Conservation (phyloP, 1,284 basidiomycete genomes). For the Trichosporon inkin region DNA sequence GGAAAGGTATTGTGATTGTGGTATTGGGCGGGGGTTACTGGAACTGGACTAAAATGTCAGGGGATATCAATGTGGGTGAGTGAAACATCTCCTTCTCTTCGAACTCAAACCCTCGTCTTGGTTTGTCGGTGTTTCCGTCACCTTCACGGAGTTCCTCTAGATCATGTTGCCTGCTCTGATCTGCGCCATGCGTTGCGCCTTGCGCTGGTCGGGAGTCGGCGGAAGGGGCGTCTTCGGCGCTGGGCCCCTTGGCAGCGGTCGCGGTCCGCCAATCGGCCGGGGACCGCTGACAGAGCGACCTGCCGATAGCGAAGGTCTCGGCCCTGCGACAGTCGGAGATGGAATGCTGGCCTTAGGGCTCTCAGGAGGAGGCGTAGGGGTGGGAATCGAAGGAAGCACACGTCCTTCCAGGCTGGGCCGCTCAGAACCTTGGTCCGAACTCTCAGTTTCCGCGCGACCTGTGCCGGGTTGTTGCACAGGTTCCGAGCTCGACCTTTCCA, state of each 20-base stretch:
- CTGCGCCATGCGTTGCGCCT: neutral
- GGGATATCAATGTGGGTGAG: too few relatives aligned
- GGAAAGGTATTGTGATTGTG: too few relatives aligned
- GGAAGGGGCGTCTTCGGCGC: neutral
- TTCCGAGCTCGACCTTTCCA: neutral
- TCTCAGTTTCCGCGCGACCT: neutral
- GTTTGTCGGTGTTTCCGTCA: too few relatives aligned
- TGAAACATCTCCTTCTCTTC: too few relatives aligned
- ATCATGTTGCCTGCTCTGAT: neutral
- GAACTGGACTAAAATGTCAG: too few relatives aligned
- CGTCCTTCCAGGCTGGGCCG: slow-evolving; percentile 3
- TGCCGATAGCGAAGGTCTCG: neutral
- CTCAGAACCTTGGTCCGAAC: neutral
- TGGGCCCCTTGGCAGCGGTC: neutral
- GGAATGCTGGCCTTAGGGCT: neutral
- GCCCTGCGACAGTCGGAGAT: neutral
- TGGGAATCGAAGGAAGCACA: neutral
- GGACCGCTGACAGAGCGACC: neutral
- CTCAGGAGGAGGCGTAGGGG: neutral
- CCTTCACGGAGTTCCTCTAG: neutral
- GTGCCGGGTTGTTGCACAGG: neutral
- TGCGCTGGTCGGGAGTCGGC: neutral
- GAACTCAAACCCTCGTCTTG: too few relatives aligned
- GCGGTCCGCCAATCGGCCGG: neutral
- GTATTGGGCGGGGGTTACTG: too few relatives aligned